These are phyloP conservation scores for Quercus berberidifolia DNA, from an alignment of 306 rosid species.

Conservation along the genomic window DNA sequence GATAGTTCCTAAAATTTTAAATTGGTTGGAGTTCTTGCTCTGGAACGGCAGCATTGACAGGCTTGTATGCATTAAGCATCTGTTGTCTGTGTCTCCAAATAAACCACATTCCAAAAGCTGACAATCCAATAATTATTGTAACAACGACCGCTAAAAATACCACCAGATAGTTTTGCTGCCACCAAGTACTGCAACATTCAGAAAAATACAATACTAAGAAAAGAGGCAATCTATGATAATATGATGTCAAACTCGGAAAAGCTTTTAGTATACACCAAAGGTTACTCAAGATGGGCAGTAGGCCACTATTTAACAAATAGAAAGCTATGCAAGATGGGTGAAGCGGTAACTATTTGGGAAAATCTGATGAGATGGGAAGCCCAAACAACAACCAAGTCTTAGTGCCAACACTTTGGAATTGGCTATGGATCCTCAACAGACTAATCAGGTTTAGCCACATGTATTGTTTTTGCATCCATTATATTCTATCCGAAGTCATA, in stretches of 20 bases:
- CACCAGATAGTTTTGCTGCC: conserved; percentile 48
- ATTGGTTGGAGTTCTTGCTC: conserved; percentile 97
- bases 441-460: no score
- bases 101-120: conserved; percentile 57
- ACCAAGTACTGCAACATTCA: conserved; percentile 58
- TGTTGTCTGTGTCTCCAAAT: conserved; percentile 56
- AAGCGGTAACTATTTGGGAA: not conserved
- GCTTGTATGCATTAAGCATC: conserved; percentile 55
- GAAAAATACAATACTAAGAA: conserved; percentile 6
- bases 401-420: no score
- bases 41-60: conserved; percentile 50
- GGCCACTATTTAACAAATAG: not conserved
- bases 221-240: conserved; percentile 1
- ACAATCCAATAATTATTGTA: conserved; percentile 41
- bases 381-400: no score
- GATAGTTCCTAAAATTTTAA: conserved; percentile 31
- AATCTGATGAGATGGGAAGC: not conserved
- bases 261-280: not conserved
- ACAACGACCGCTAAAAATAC: conserved; percentile 43
- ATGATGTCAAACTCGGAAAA: not conserved
- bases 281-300: not conserved
- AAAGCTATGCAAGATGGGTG: not conserved
- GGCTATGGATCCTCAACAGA: no score
- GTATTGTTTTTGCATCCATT: no score
- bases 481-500: no score